These are phyloP conservation scores for Podila epicladia DNA, from an alignment of 192 early-diverging fungal species.

Conservation along the genomic window DNA sequence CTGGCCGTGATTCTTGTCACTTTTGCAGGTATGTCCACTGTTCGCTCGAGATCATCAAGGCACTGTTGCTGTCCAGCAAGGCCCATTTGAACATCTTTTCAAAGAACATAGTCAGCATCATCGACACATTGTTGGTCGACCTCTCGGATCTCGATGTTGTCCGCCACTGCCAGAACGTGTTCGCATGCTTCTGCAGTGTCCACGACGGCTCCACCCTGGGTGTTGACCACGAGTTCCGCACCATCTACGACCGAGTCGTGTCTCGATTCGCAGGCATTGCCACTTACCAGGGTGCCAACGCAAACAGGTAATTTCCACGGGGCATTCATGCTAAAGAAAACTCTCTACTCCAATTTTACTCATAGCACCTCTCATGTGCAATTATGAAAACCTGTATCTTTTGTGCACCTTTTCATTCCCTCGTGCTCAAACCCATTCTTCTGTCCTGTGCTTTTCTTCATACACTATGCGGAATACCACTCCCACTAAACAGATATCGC, in stretches of 20 bases:
- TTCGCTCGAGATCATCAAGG: conserved; percentile 78
- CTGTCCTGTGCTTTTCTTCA: background rate
- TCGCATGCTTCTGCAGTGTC: conserved; percentile 77
- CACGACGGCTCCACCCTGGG: conserved; percentile 77
- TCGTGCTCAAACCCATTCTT: background rate
- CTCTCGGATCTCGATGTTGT: conserved; percentile 43
- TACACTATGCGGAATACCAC: background rate
- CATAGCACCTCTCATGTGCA: conserved; percentile 15
- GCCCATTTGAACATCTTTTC: conserved; percentile 86
- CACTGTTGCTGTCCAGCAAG: conserved; percentile 76
- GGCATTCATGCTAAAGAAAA: background rate
- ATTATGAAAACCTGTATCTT: background rate
- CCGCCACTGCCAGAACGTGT: conserved; percentile 41
- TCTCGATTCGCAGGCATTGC: conserved; percentile 61
- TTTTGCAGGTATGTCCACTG: conserved; percentile 67
- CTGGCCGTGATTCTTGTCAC: background rate
- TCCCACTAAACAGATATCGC: conserved; percentile 25
- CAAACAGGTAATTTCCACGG: conserved; percentile 21
- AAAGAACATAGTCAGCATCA: conserved; percentile 77
- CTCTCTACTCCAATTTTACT: conserved; percentile 1
- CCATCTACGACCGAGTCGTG: conserved; percentile 66
- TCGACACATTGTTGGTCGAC: conserved; percentile 54
- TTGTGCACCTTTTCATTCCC: background rate
- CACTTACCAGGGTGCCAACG: conserved; percentile 30
- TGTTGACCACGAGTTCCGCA: conserved; percentile 71